Evolutionary conservation across 495 filamentous ascomycete species (phyloP).

Genomic region (Sordaria brevicollis): DNA sequence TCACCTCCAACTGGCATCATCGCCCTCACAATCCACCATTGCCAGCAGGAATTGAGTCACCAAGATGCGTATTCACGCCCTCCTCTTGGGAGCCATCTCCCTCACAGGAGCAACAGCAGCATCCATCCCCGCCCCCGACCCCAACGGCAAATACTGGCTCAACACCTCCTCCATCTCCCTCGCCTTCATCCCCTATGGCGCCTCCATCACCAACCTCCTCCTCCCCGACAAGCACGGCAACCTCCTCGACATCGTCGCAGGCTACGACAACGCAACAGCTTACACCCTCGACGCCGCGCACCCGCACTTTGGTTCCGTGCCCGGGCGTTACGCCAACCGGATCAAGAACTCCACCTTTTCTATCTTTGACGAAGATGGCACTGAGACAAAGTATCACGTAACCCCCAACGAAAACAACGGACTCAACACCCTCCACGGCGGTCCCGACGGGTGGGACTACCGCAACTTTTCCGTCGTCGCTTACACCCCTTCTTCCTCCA

Average conservation of each 20-base stretch:
- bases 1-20: background rate
- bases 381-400: slow-evolving; percentile 47
- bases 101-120: slow-evolving; percentile 8
- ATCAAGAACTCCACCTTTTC: slow-evolving; percentile 75
- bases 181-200: slow-evolving; percentile 69
- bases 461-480: slow-evolving; percentile 70
- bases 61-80: slow-evolving; percentile 12
- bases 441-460: slow-evolving; percentile 70
- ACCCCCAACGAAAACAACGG: slow-evolving; percentile 62
- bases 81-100: slow-evolving; percentile 10
- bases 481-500: slow-evolving; percentile 46
- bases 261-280: slow-evolving; percentile 67
- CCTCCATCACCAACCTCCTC: slow-evolving; percentile 61
- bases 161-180: slow-evolving; percentile 60
- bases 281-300: slow-evolving; percentile 58
- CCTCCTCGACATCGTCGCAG: slow-evolving; percentile 57
- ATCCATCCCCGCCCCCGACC: slow-evolving; percentile 25
- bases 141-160: slow-evolving; percentile 59
- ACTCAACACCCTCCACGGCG: slow-evolving; percentile 68
- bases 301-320: slow-evolving; percentile 68
- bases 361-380: background rate
- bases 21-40: background rate
- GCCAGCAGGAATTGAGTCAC: background rate
- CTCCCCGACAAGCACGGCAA: slow-evolving; percentile 61
- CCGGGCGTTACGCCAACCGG: slow-evolving; percentile 75